These are phyloP conservation scores for Fraxinus greggii DNA, from an alignment of 305 asterid genomes.

Conservation along the genomic window DNA sequence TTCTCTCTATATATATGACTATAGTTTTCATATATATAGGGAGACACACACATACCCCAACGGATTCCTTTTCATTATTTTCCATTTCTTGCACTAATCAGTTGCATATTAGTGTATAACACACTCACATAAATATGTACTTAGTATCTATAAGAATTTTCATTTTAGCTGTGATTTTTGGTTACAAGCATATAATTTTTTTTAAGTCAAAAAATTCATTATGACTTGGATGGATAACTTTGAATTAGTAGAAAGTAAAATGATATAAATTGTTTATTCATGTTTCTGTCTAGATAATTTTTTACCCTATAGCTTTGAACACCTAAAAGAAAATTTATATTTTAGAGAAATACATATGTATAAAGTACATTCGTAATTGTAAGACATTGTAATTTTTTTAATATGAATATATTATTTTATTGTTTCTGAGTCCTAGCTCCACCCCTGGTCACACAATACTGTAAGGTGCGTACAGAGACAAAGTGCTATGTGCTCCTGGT, in stretches of 20 bases:
- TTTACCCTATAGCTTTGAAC: not conserved
- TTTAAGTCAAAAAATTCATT: not conserved
- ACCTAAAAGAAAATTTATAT: not conserved
- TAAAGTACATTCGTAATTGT: not conserved
- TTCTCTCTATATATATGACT: not conserved
- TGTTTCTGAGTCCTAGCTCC: not conserved
- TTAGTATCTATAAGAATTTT: not conserved
- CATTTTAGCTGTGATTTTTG: not conserved
- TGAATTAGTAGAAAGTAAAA: not conserved
- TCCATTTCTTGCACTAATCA: not conserved
- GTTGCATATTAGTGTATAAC: not conserved
- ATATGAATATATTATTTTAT: not conserved
- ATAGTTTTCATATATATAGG: not conserved
- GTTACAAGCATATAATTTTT: not conserved
- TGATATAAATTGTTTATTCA: not conserved
- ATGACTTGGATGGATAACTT: not conserved
- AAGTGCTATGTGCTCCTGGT: not conserved
- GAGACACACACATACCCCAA: not conserved
- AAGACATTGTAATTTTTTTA: not conserved
- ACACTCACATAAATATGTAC: not conserved
- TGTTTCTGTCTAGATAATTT: not conserved
- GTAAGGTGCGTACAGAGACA: not conserved
- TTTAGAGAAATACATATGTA: not conserved
- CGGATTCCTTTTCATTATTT: not conserved
- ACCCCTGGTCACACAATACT: not conserved